Percentiles rank a stretch among this genome's conserved stretches.
Evolutionary conservation across 768 basidiomycete species (phyloP).

Genomic region (Russula sp.): DNA sequence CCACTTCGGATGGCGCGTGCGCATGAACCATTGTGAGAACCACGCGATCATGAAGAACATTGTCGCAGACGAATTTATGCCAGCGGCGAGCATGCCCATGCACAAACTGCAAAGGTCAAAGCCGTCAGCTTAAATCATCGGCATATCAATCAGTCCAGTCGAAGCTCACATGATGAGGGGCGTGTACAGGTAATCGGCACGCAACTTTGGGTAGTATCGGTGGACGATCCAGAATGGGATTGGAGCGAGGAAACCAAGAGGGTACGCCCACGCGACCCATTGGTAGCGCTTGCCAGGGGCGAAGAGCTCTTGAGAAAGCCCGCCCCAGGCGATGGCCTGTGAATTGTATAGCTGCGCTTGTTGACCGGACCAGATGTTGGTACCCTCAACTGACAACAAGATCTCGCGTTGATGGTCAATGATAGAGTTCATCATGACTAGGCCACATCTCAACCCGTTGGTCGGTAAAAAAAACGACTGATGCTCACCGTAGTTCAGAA

Average conservation of each 20-base stretch:
- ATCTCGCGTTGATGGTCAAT: slow-evolving; percentile 46
- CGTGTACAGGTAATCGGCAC: slow-evolving; percentile 44
- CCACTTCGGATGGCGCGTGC: slow-evolving; percentile 39
- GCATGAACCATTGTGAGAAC: slow-evolving; percentile 43
- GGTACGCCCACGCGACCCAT: slow-evolving; percentile 44
- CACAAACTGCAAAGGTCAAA: slow-evolving; percentile 37
- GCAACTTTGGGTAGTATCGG: slow-evolving; percentile 39
- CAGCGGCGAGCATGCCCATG: slow-evolving; percentile 46
- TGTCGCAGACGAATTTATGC: slow-evolving; percentile 43
- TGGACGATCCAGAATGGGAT: slow-evolving; percentile 49
- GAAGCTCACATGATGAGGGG: slow-evolving; percentile 37
- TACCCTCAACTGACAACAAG: slow-evolving; percentile 49
- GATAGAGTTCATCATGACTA: slow-evolving; percentile 54
- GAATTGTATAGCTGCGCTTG: slow-evolving; percentile 47
- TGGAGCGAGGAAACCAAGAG: slow-evolving; percentile 45
- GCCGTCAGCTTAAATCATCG: slow-evolving; percentile 32
- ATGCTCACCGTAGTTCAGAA: slow-evolving; percentile 32
- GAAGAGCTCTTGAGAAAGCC: slow-evolving; percentile 25
- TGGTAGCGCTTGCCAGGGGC: slow-evolving; percentile 33
- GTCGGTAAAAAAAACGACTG: not conserved
- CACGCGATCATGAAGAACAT: slow-evolving; percentile 39
- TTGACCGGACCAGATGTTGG: slow-evolving; percentile 47
- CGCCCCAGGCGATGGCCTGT: slow-evolving; percentile 49
- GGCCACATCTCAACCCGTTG: not conserved
- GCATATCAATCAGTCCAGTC: not conserved